Evolutionary conservation across 306 rosid species (phyloP), one percentile per base, ranked within the genome.

Genomic region (Rosa persica): DNA sequence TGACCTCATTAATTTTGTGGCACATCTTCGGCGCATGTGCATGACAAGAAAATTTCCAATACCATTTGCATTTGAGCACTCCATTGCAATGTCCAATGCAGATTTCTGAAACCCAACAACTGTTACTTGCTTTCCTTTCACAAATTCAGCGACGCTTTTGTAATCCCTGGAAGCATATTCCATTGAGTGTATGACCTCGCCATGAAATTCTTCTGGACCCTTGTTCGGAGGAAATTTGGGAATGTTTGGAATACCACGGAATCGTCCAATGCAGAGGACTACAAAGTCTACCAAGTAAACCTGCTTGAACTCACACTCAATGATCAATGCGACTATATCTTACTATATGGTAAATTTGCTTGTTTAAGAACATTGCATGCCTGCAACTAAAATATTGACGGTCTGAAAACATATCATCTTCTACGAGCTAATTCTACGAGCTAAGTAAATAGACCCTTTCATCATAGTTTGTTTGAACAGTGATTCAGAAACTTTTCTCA

Each of bases 181-280:
- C 82, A 73, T 78, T 9, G 85, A 88, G 81, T 92, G 97, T 17
- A 87, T 83, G 30, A 90, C 94, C 66, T 78, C 48, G 36, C 94
- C 90, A 19, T 62, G 49, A 27, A 92, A 90, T 2, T 57, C 81
- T 72, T 92, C 81, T 25, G 90, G 94, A 0, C 95, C 97, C 11
- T 46, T 70, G 55, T 87, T 83, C 27, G 73, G 78, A 52, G 92
- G 95, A 54, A 92, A 92, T 61, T 87, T 80, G 11, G 95, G 97
- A 44, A 92, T 84, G 77, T 90, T 81, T 20, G 97, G 97, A 52
- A 90, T 79, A 13, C 85, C 95, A 70, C 93, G 87, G 83, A 92
- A 92, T 68, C 94, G 77, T 12, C 95, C 97, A 3, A 88, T 72
- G 89, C 95, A 92, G 12, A 92, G 90, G 60, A 92, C 77, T 80